Evolutionary conservation across 2,329 filamentous ascomycete genomes (phyloP), one percentile per base, ranked within the genome.

Genomic region (Alternaria tenuissima): DNA sequence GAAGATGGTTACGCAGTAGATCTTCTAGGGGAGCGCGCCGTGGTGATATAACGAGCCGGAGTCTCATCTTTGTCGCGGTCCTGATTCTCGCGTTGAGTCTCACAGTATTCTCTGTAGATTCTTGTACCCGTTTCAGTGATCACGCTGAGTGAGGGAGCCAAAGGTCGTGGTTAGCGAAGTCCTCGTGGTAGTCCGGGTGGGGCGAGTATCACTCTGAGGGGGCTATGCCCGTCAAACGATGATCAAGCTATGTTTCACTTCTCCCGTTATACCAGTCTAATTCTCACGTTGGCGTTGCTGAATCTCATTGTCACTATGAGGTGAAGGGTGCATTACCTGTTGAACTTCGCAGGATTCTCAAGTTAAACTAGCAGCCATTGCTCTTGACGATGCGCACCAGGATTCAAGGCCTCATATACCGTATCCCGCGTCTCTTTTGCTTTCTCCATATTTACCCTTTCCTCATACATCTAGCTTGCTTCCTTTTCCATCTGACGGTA

Each of bases 1-100:
- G 30, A 6, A 65, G 52, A 30, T 55, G 52, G 4, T 6, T 49
- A 7, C 55, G 61, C 26, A 64, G 11, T 20, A 8, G 52, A 3
- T 9, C 30, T n/a, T 22, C 24, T 11, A 14, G 39, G 6, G 16
- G 12, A 12, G 18, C 34, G 4, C 4, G 26, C 4, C 32, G 7
- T 16, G 51, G 22, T 3, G 26, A 26, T 16, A 42, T 5, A 8
- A 42, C 4, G 46, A 49, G 46, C 32, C 46, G 34, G 24, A 38
- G 46, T 36, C 5, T 49, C 46, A 49, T 49, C 18, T 8, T 8
- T 36, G 30, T 34, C 14, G 30, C 39, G 24, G 9, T 36, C 0
- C 6, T 20, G 9, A 2, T 46, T 18, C 6, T 18, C 11, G 11
- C 5, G 3, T 4, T 6, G 11, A 4, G 18, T 7, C 7, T 41